Percentiles rank a stretch among this genome's conserved stretches.
Evolutionary conservation across 768 basidiomycete species (phyloP).

Genomic region (Termitomyces sp.): DNA sequence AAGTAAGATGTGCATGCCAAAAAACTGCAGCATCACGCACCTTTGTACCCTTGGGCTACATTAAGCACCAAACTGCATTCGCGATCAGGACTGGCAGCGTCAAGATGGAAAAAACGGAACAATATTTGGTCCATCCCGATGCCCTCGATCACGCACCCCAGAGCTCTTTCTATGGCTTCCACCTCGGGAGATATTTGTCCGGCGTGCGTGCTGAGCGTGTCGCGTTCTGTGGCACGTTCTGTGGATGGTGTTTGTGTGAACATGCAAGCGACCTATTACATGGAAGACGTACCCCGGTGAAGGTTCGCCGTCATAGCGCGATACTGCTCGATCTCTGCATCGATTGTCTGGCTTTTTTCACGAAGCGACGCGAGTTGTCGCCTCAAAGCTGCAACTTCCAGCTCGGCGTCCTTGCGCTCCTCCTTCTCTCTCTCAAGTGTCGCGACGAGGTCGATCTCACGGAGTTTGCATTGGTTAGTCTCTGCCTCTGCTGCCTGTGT

Average conservation of each 20-base stretch:
- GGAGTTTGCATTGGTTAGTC: constrained; percentile 69
- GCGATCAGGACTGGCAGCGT: constrained; percentile 46
- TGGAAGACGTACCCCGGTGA: constrained; percentile 48
- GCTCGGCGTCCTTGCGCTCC: constrained; percentile 66
- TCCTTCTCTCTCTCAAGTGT: constrained; percentile 67
- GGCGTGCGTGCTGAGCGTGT: constrained; percentile 48
- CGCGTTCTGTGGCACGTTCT: constrained; percentile 69
- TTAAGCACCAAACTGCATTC: constrained; percentile 80
- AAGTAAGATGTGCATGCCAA: background rate
- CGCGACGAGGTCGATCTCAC: constrained; percentile 77
- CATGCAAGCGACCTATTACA: background rate
- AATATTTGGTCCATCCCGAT: constrained; percentile 68
- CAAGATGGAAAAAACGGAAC: constrained; percentile 65
- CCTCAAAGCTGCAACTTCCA: constrained; percentile 51
- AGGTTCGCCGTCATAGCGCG: constrained; percentile 56
- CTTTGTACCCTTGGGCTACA: constrained; percentile 55
- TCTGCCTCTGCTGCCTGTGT: constrained; percentile 58
- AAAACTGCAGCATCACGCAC: constrained; percentile 27
- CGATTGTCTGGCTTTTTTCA: constrained; percentile 53
- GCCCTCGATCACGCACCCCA: constrained; percentile 73
- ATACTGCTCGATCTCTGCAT: constrained; percentile 70
- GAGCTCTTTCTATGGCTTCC: constrained; percentile 44
- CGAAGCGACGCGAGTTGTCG: constrained; percentile 60
- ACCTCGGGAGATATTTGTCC: constrained; percentile 51
- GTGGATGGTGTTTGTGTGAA: background rate